Percentiles rank a stretch among this genome's conserved stretches.
phyloP scores from a whole-genome alignment of 306 rosid species.

The Cucumis hystrix region DNA sequence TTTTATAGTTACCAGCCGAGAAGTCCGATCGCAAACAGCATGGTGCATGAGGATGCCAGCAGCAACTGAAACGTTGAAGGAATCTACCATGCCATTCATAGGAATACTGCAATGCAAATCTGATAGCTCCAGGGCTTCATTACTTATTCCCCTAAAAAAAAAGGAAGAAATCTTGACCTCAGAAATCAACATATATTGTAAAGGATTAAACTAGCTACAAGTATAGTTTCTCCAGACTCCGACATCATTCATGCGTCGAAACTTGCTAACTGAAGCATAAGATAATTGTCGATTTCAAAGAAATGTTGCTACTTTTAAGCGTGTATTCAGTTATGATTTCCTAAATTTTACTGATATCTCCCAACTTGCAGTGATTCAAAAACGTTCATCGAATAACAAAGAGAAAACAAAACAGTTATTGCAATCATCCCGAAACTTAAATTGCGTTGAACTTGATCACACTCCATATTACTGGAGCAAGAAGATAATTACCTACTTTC shows the following conservation, averaged over 20 bases:
- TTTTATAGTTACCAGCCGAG: conserved; percentile 46
- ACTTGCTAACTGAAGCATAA: background rate
- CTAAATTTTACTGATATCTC: background rate
- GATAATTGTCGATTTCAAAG: background rate
- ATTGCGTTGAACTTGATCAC: background rate
- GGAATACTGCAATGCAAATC: conserved; percentile 81
- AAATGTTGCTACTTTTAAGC: background rate
- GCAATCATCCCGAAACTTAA: background rate
- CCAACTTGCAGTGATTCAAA: background rate
- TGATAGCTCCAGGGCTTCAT: conserved; percentile 75
- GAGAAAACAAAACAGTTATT: background rate
- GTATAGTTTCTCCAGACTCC: background rate
- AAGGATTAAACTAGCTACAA: background rate
- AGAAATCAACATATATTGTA: background rate
- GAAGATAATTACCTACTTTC: conserved; percentile 55
- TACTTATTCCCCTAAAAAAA: conserved; percentile 70
- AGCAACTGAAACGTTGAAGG: conserved; percentile 93
- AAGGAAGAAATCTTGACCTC: background rate
- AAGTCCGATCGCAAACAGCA: conserved; percentile 67
- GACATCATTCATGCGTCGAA: background rate
- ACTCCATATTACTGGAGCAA: background rate
- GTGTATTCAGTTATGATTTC: background rate
- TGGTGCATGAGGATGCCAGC: conserved; percentile 96
- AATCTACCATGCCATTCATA: conserved; percentile 93
- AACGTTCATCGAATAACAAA: background rate